These are phyloP conservation scores for Penicillium aurantiogriseum DNA, from an alignment of 2,329 filamentous ascomycete species.

Conservation along the genomic window DNA sequence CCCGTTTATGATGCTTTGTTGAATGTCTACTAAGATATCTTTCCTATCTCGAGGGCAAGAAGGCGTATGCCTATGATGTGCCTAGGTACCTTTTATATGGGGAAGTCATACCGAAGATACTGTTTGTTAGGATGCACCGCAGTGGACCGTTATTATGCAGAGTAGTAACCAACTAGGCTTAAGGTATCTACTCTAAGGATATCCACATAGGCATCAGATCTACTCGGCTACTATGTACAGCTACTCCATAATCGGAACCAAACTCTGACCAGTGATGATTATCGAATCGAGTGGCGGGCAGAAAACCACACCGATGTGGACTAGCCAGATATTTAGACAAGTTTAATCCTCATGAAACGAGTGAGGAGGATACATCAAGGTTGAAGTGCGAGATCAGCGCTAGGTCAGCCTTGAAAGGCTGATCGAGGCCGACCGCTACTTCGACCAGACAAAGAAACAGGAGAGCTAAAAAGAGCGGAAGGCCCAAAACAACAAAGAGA, in stretches of 20 bases:
- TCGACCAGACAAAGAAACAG: neutral
- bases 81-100: neutral
- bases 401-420: neutral
- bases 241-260: neutral
- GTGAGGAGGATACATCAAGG: neutral
- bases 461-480: slow-evolving; percentile 1
- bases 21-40: neutral
- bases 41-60: neutral
- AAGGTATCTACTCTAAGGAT: neutral
- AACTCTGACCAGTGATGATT: neutral
- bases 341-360: neutral
- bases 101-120: neutral
- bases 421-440: neutral
- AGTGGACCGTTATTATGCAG: neutral
- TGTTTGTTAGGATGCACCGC: no score
- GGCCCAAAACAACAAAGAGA: neutral
- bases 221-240: neutral
- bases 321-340: neutral
- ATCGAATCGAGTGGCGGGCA: neutral
- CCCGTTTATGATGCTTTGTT: no score
- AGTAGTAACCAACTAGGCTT: neutral
- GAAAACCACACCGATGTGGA: neutral
- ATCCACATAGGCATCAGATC: neutral
- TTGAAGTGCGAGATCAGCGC: neutral
- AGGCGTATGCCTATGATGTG: neutral